Percentiles rank a stretch among this genome's conserved stretches.
Evolutionary conservation across 495 filamentous ascomycete species (phyloP).

Genomic region (Penicillium lividum): DNA sequence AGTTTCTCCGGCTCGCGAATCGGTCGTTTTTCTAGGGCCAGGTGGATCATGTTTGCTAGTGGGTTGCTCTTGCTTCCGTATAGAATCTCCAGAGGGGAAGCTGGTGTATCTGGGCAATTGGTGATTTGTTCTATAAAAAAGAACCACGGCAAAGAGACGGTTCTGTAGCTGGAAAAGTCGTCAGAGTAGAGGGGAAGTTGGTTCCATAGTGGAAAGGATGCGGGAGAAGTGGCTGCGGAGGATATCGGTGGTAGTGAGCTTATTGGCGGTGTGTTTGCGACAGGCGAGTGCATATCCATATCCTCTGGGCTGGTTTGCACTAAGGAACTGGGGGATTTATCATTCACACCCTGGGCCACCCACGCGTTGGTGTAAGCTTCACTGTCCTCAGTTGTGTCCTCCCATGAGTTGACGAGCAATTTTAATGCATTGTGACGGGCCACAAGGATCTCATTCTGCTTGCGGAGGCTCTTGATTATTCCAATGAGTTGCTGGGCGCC

Average conservation of each 20-base stretch:
- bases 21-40: conserved; percentile 19
- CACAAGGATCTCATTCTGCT: conserved; percentile 26
- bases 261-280: not conserved
- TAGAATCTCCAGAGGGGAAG: conserved; percentile 30
- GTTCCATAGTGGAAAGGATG: conserved; percentile 14
- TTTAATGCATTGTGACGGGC: conserved; percentile 20
- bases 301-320: not conserved
- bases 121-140: conserved; percentile 19
- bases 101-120: conserved; percentile 21
- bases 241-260: not conserved
- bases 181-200: conserved; percentile 26
- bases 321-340: not conserved
- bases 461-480: conserved; percentile 25
- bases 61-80: conserved; percentile 31
- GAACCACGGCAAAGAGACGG: conserved; percentile 19
- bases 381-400: conserved; percentile 4
- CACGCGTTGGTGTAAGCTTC: not conserved
- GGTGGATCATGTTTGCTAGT: conserved; percentile 30
- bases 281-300: not conserved
- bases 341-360: conserved; percentile 1
- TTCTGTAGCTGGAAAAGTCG: conserved; percentile 14
- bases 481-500: conserved; percentile 19
- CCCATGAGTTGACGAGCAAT: conserved; percentile 25
- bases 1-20: conserved; percentile 31
- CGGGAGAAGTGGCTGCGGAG: not conserved